Conservation (phyloP, 2,329 filamentous ascomycete genomes). For the Colletotrichum sp. region DNA sequence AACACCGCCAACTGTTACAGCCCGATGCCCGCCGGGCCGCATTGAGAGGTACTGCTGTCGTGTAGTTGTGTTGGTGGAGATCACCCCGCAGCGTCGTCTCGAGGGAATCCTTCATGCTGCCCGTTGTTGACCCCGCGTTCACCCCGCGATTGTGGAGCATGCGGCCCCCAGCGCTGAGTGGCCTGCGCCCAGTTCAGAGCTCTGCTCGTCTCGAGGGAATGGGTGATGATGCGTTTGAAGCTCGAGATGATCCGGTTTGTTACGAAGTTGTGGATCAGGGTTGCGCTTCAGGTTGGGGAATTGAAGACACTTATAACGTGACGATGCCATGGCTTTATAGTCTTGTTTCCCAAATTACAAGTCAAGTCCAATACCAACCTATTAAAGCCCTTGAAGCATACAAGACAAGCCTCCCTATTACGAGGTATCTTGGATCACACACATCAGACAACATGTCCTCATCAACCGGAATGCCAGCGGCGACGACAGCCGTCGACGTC, state of each 20-base stretch:
- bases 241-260: not conserved
- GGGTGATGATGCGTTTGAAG: not conserved
- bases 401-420: fast-evolving
- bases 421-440: not conserved
- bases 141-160: conserved; percentile 6
- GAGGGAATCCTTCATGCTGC: not conserved
- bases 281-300: not conserved
- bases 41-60: not conserved
- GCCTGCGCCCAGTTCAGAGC: not conserved
- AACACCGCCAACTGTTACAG: not conserved
- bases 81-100: conserved; percentile 12
- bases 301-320: not conserved
- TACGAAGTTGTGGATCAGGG: not conserved
- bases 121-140: not conserved
- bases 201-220: conserved; percentile 9
- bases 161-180: not conserved
- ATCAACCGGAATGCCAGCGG: not conserved
- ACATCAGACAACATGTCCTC: not conserved
- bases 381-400: not conserved
- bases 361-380: not conserved
- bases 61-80: not conserved
- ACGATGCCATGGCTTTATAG: not conserved
- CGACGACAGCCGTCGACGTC: not conserved
- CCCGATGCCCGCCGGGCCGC: not conserved
- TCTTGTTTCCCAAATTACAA: fast-evolving